phyloP scores from a whole-genome alignment of 2,329 filamentous ascomycete genomes.

The Ceratocystis harringtonii region DNA sequence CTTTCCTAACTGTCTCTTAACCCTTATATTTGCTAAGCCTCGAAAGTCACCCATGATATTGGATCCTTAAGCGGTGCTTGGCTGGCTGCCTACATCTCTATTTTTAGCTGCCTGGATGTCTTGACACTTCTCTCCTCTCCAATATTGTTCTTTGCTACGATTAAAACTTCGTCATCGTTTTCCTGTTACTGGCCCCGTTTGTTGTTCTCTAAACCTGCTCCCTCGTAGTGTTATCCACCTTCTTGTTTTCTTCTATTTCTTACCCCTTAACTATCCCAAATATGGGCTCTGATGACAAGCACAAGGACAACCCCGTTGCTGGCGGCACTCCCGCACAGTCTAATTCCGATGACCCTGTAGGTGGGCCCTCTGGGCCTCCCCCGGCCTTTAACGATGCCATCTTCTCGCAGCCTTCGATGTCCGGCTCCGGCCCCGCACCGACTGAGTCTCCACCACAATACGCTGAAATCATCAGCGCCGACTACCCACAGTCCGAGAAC shows the following conservation, averaged over 20 bases:
- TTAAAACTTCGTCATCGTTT: not conserved
- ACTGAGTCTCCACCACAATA: slow-evolving; percentile 33
- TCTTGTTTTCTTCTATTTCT: not conserved
- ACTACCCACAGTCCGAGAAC: slow-evolving; percentile 18
- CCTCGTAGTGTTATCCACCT: not conserved
- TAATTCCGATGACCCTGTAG: not conserved
- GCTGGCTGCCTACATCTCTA: too few relatives aligned
- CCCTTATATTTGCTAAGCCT: too few relatives aligned
- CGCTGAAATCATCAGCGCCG: slow-evolving; percentile 24
- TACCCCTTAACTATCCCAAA: not conserved
- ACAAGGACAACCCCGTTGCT: not conserved
- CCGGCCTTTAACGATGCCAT: slow-evolving; percentile 6
- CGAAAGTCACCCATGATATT: too few relatives aligned
- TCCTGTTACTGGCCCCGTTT: not conserved
- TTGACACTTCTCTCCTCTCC: too few relatives aligned
- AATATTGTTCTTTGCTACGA: too few relatives aligned
- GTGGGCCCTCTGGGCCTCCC: slow-evolving; percentile 5
- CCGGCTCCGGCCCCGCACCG: not conserved
- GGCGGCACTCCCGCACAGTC: not conserved
- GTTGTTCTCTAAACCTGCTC: not conserved
- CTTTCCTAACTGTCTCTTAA: too few relatives aligned
- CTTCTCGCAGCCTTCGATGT: not conserved
- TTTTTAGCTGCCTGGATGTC: too few relatives aligned
- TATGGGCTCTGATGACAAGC: not conserved
- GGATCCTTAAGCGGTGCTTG: too few relatives aligned